Conservation (phyloP, 768 basidiomycete genomes). For the Phaeotremella skinneri region DNA sequence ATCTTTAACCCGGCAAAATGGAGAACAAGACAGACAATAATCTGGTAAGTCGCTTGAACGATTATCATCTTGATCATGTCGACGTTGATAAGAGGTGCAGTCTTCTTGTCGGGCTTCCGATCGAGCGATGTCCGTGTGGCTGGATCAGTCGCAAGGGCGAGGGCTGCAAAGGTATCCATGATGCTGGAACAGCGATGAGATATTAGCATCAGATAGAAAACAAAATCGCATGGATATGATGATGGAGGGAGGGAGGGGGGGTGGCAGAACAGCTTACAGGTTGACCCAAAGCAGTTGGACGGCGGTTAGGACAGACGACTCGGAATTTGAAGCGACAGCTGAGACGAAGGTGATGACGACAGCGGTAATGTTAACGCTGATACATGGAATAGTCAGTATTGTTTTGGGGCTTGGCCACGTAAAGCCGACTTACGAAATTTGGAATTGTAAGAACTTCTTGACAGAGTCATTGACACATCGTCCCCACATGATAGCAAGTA, state of each 20-base stretch:
- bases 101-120: conserved; percentile 86
- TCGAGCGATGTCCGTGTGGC: conserved; percentile 71
- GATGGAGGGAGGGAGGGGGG: not conserved
- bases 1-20: conserved; percentile 79
- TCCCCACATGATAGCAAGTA: conserved; percentile 98
- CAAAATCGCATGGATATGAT: no score
- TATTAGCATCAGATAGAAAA: no score
- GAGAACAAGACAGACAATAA: conserved; percentile 75
- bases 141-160: conserved; percentile 95
- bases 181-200: conserved; percentile 24
- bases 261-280: conserved; percentile 54
- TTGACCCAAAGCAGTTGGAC: conserved; percentile 99
- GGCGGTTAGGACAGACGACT: conserved; percentile 83
- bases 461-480: conserved; percentile 98
- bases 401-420: conserved; percentile 42
- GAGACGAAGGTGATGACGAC: conserved; percentile 90
- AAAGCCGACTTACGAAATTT: conserved; percentile 32
- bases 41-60: conserved; percentile 84
- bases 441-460: conserved; percentile 95
- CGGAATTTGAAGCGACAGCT: conserved; percentile 72
- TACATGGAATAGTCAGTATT: conserved; percentile 52
- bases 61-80: conserved; percentile 98
- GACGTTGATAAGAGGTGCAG: conserved; percentile 80
- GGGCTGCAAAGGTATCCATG: conserved; percentile 97
- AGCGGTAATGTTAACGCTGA: conserved; percentile 82